Conservation (phyloP, 83 land plant genomes). For the Picea abies region DNA sequence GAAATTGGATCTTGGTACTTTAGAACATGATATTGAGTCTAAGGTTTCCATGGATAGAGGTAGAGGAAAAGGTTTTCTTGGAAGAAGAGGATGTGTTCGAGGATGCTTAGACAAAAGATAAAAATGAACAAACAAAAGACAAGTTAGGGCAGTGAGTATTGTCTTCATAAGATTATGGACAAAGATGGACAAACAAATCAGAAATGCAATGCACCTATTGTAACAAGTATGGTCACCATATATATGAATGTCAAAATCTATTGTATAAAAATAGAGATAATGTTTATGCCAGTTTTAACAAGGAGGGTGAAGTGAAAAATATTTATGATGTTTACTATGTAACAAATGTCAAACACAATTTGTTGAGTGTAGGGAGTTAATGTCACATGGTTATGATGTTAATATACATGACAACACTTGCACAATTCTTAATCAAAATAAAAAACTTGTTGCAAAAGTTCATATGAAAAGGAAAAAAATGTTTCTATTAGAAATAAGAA, state of each 20-base stretch:
- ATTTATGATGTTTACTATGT: no score
- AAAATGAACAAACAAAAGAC: no score
- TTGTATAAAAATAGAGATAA: no score
- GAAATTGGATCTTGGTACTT: no score
- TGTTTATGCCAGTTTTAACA: background rate
- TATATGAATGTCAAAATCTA: no score
- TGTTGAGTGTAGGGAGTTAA: background rate
- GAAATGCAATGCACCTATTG: background rate
- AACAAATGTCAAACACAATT: background rate
- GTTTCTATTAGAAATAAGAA: background rate
- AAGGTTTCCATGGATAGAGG: no score
- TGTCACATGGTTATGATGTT: background rate
- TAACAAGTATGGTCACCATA: background rate
- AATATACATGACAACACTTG: background rate
- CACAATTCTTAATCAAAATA: background rate
- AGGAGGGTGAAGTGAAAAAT: background rate
- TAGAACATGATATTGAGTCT: no score
- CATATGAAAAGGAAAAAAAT: background rate
- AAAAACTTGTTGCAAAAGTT: background rate
- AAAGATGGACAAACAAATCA: no score
- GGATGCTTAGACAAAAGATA: background rate
- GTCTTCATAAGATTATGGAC: no score
- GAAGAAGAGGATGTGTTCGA: background rate
- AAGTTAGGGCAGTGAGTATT: no score
- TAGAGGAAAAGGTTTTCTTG: background rate